Base-by-base conservation (phyloP, 2,329 filamentous ascomycete species). In the Colletotrichum noveboracense region DNA sequence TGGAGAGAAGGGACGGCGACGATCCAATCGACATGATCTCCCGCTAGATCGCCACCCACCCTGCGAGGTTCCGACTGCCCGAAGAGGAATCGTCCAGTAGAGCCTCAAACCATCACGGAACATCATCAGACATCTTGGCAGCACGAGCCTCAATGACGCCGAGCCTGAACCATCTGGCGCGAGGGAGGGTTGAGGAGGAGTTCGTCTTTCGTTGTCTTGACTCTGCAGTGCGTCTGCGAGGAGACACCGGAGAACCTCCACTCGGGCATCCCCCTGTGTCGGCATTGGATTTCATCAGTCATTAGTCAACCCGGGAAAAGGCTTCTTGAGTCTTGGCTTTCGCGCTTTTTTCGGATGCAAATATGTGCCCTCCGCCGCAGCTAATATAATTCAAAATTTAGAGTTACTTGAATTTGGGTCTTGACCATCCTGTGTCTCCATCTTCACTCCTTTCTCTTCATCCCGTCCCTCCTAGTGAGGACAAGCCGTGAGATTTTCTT, bases 81-180 rank as follows among this genome's bases (percentile, higher is more conserved):
- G 48, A 75, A 73, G 24, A 32, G 64, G 73, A 68, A 75, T 75
- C 74, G 70, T 64, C 34, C n/a, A 30, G 21, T 65, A 30, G 70
- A 75, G 74, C 74, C 70, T 75, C 70, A 75, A 75, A 75, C 74
- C 58, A 30, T 75, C 70, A 65, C 74, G 74, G 74, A 75, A 75
- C 74, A 75, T n/a, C 34, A 60, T 65, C 74, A 75, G 74, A 75
- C 74, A 69, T 16, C 70, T 73, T 75, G 70, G 74, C 70, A 36
- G 38, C 69, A 65, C 30, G 68, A 71, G 55, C 72, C 55, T 56
- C 13, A 56, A 26, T 28, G 38, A 64, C 32, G 68, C 43, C 43
- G 30, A 64, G 69, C 69, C 28, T 62, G 36, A 30, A 7, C 38
- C 69, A 18, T 13, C 32, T 52, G 43, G 43, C n/a, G n/a, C 36